These are phyloP conservation scores for Malus hybrid DNA, from an alignment of 331 rosid genomes.

Conservation along the genomic window DNA sequence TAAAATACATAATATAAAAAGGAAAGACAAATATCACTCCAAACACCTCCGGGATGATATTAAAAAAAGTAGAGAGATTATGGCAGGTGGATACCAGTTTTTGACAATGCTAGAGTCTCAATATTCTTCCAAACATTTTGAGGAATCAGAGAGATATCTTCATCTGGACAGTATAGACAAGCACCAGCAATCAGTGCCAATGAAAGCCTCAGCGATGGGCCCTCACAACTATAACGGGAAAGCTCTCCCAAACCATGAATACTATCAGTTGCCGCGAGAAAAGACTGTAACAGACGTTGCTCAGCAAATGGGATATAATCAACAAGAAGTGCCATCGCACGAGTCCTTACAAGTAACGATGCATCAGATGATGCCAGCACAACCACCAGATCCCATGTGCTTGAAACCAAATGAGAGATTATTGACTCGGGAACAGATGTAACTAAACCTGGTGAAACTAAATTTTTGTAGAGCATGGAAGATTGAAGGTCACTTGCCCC, in stretches of 20 bases:
- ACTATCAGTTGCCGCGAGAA: slow-evolving; percentile 66
- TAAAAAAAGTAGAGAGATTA: background rate
- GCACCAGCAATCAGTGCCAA: slow-evolving; percentile 78
- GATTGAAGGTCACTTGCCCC: slow-evolving; percentile 31
- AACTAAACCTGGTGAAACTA: slow-evolving; percentile 33
- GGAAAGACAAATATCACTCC: background rate
- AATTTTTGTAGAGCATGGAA: slow-evolving; percentile 28
- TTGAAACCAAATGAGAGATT: slow-evolving; percentile 62
- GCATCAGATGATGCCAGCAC: slow-evolving; percentile 70
- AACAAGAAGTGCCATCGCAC: slow-evolving; percentile 71
- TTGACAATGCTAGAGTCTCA: slow-evolving; percentile 55
- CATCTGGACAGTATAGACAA: slow-evolving; percentile 63
- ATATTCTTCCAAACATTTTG: slow-evolving; percentile 62
- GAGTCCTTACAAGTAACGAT: slow-evolving; percentile 49
- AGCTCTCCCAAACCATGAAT: slow-evolving; percentile 50
- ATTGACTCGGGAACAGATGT: slow-evolving; percentile 39
- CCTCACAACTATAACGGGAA: slow-evolving; percentile 51
- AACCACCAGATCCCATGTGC: slow-evolving; percentile 81
- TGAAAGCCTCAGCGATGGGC: slow-evolving; percentile 69
- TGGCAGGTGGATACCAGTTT: slow-evolving; percentile 40
- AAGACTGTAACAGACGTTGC: slow-evolving; percentile 60
- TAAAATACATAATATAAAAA: background rate
- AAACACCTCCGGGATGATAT: background rate
- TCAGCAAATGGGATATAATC: slow-evolving; percentile 74
- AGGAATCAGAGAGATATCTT: slow-evolving; percentile 81